Evolutionary conservation across 805 yeast species (phyloP).

Genomic region (Myxozyma neotropica): DNA sequence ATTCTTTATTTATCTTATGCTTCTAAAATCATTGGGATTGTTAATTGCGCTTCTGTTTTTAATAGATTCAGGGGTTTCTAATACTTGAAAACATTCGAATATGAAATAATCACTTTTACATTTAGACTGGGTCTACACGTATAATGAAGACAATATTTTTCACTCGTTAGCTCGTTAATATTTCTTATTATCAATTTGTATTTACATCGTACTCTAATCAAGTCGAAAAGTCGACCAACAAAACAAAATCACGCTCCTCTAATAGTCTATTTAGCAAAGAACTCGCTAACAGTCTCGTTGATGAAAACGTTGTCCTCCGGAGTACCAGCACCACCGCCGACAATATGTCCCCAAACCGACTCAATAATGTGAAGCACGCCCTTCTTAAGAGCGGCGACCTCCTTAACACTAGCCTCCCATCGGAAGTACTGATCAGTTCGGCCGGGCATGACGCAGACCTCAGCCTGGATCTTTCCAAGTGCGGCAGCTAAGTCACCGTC

Average conservation of each 20-base stretch:
- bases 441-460: slow-evolving; percentile 30
- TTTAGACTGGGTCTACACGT: too few relatives aligned
- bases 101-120: too few relatives aligned
- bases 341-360: slow-evolving; percentile 34
- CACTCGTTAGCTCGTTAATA: too few relatives aligned
- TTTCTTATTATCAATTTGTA: too few relatives aligned
- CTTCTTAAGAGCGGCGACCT: slow-evolving; percentile 28
- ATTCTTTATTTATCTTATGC: neutral
- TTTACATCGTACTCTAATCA: neutral
- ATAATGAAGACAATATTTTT: too few relatives aligned
- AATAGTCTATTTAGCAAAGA: slow-evolving; percentile 15
- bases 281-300: slow-evolving; percentile 21
- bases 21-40: too few relatives aligned
- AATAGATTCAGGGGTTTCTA: neutral
- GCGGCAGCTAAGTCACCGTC: slow-evolving; percentile 32
- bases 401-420: slow-evolving; percentile 31
- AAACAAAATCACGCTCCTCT: neutral
- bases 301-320: slow-evolving; percentile 27
- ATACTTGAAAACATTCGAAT: too few relatives aligned
- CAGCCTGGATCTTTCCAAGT: slow-evolving; percentile 29
- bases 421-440: slow-evolving; percentile 33
- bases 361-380: slow-evolving; percentile 30
- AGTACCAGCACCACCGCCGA: slow-evolving; percentile 33
- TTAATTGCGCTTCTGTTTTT: too few relatives aligned
- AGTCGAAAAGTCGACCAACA: neutral